Conservation (phyloP, 2,329 filamentous ascomycete species). For the Apiospora kogelbergensis region DNA sequence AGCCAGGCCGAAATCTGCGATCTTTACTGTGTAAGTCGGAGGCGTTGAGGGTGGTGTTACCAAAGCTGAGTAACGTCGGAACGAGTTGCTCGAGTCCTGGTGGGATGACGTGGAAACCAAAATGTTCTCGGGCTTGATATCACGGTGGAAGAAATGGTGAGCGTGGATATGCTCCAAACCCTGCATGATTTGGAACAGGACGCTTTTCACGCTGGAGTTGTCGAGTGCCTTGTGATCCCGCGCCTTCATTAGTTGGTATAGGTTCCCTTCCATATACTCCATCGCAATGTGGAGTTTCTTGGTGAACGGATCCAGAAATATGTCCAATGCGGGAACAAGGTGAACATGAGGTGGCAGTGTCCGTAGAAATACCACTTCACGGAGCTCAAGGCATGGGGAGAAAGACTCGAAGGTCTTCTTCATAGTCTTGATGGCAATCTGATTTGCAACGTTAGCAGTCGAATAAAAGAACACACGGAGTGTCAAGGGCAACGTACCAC, state of each 20-base stretch:
- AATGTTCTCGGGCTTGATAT: slow-evolving; percentile 99
- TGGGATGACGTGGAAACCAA: slow-evolving; percentile 88
- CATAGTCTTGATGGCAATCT: slow-evolving; percentile 99
- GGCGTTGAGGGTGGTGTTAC: slow-evolving; percentile 95
- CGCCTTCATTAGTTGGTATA: slow-evolving; percentile 98
- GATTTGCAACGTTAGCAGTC: slow-evolving; percentile 11
- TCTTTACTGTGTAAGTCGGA: slow-evolving; percentile 93
- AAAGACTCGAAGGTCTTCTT: slow-evolving; percentile 99
- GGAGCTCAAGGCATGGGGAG: slow-evolving; percentile 83
- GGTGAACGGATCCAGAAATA: slow-evolving; percentile 93
- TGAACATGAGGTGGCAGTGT: slow-evolving; percentile 86
- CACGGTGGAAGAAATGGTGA: slow-evolving; percentile 96
- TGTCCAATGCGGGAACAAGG: slow-evolving; percentile 95
- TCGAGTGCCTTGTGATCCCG: slow-evolving; percentile 94
- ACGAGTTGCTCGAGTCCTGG: slow-evolving; percentile 79
- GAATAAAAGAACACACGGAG: background rate
- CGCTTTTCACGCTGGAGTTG: slow-evolving; percentile 91
- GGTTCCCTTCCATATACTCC: slow-evolving; percentile 99
- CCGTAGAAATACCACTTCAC: slow-evolving; percentile 94
- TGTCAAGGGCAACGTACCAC: slow-evolving; percentile 65
- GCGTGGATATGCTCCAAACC: slow-evolving; percentile 97
- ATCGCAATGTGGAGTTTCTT: slow-evolving; percentile 97
- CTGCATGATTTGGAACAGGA: slow-evolving; percentile 94
- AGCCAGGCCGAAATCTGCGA: slow-evolving; percentile 97
- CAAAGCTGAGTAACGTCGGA: slow-evolving; percentile 88